Base-by-base conservation (phyloP, 768 basidiomycete species). In the Asterophora parasitica region DNA sequence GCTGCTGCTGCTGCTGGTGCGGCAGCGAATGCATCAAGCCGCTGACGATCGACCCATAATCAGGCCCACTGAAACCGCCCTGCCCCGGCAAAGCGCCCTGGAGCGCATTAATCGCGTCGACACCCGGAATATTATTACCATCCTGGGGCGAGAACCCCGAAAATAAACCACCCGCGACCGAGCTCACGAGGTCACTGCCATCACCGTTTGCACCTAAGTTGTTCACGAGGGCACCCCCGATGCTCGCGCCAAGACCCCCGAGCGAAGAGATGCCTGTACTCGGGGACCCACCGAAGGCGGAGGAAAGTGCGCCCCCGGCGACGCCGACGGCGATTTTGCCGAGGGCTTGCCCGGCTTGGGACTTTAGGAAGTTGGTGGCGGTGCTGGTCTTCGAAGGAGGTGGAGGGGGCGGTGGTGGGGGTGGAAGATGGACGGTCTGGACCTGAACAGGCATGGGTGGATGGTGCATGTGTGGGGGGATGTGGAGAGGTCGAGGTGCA, bases 11-110 rank as follows among this genome's bases (percentile, higher is more conserved):
- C 23, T 23, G 23, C 12, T 66, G 67, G 46, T 66, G 65, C 13
- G 59, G 54, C 23, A 58, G 38, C 33, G 68, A 52, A 5, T 62
- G 54, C 23, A 57, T 38, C 33, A 68, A 52, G 6, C 61, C 61
- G 47, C 63, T 60, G 27, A 67, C 55, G 6, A 66, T 54, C 1
- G 52, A 56, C 44, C 63, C 59, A 49, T 69, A 69, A 48, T 67
- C 62, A 7, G 64, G 61, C 27, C 59, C 55, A 2, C n/a, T n/a
- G n/a, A 63, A 61, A 23, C 56, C 48, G 2, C 61, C 64, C 42
- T 66, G 56, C 31, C 61, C 64, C 42, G 65, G 56, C 31, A 65
- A 35, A 15, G 63, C 65, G 17, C 61, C 63, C 42, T 66, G 62
- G 26, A 67, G 44, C 31, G 63, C 58, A 1, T 56, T 48, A 17